These are phyloP conservation scores for Aspergillus affinis DNA, from an alignment of 495 filamentous ascomycete genomes.

Conservation along the genomic window DNA sequence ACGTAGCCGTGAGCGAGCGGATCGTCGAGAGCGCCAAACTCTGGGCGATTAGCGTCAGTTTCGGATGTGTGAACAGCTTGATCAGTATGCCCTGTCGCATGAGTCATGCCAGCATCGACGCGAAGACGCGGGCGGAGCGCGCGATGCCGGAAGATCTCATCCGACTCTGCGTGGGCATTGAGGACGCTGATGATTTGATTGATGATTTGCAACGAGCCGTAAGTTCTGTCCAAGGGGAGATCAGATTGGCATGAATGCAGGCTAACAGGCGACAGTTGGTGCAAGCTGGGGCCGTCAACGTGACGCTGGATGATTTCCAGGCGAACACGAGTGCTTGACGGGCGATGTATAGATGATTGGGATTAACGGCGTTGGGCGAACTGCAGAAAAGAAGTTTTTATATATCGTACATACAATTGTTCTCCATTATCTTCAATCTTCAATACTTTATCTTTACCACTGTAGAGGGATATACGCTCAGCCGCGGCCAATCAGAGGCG, in stretches of 20 bases:
- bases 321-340: conserved; percentile 29
- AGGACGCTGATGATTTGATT: conserved; percentile 88
- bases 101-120: conserved; percentile 98
- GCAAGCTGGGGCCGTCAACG: conserved; percentile 86
- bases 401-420: neutral
- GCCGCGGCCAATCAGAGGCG: neutral
- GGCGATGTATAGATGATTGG: neutral
- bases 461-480: neutral
- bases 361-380: neutral
- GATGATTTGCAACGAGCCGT: conserved; percentile 89
- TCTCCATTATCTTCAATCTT: neutral
- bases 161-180: conserved; percentile 91
- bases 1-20: conserved; percentile 74
- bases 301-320: conserved; percentile 75
- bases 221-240: conserved; percentile 47
- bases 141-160: conserved; percentile 96
- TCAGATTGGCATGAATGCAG: conserved; percentile 10
- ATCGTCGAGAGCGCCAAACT: conserved; percentile 91
- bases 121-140: conserved; percentile 84
- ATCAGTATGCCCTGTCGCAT: conserved; percentile 99
- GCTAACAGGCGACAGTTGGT: conserved; percentile 63
- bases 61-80: conserved; percentile 96
- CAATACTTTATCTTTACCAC: neutral
- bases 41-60: conserved; percentile 94
- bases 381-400: neutral